phyloP scores from a whole-genome alignment of 768 basidiomycete genomes.

The Lentinula boryana region DNA sequence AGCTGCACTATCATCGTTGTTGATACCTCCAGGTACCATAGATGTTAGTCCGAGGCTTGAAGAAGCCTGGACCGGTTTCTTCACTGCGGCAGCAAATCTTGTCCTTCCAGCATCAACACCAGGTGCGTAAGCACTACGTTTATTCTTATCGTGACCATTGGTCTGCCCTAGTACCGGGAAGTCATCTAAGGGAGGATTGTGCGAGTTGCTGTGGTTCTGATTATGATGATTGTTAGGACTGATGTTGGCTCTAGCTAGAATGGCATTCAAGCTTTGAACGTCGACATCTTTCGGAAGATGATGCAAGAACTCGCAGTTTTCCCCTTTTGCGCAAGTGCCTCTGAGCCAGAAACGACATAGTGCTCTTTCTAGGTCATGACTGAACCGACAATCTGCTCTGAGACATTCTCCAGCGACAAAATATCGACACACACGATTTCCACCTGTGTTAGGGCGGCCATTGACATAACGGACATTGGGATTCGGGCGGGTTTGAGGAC shows the following conservation, averaged over 20 bases:
- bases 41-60: slow-evolving; percentile 16
- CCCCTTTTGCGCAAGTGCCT: slow-evolving; percentile 95
- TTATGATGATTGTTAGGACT: slow-evolving; percentile 33
- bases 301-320: slow-evolving; percentile 94
- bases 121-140: slow-evolving; percentile 42
- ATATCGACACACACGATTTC: slow-evolving; percentile 88
- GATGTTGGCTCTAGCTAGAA: slow-evolving; percentile 62
- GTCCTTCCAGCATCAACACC: slow-evolving; percentile 73
- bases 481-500: slow-evolving; percentile 11
- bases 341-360: slow-evolving; percentile 97
- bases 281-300: slow-evolving; percentile 86
- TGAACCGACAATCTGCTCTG: slow-evolving; percentile 94
- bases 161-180: slow-evolving; percentile 66
- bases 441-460: slow-evolving; percentile 52
- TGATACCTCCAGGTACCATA: slow-evolving; percentile 20
- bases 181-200: slow-evolving; percentile 48
- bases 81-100: slow-evolving; percentile 86
- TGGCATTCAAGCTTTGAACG: slow-evolving; percentile 58
- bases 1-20: slow-evolving; percentile 28
- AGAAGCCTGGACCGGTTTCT: slow-evolving; percentile 41
- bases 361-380: slow-evolving; percentile 92
- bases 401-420: slow-evolving; percentile 96
- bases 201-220: slow-evolving; percentile 24
- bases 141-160: slow-evolving; percentile 26
- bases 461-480: slow-evolving; percentile 39